These are phyloP conservation scores for Podospora sp. DNA, from an alignment of 495 filamentous ascomycete genomes.

Conservation along the genomic window DNA sequence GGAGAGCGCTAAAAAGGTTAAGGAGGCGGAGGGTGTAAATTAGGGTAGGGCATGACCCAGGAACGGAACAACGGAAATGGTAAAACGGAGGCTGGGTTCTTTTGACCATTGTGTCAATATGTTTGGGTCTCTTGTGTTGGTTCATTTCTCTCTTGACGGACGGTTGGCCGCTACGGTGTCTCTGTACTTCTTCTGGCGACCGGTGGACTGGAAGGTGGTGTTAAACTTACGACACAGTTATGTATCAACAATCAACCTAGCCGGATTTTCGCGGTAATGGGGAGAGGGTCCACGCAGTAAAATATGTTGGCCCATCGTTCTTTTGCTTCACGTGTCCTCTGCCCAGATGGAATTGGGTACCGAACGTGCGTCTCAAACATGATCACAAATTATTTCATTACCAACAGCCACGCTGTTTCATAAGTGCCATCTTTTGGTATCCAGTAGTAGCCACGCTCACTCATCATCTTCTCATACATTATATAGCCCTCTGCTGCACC, in stretches of 20 bases:
- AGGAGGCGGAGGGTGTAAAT: slow-evolving; percentile 21
- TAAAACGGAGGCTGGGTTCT: neutral
- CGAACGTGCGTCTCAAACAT: neutral
- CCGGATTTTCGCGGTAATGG: no score
- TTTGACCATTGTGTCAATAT: neutral
- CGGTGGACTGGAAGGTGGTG: neutral
- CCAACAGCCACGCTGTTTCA: neutral
- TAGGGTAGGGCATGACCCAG: neutral
- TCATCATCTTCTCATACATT: neutral
- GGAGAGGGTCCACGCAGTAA: no score
- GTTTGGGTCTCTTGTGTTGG: no score
- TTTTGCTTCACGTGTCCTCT: no score
- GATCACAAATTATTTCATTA: neutral
- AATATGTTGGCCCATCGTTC: no score
- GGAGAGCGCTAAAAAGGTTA: slow-evolving; percentile 40
- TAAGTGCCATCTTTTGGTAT: neutral
- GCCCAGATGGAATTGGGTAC: neutral
- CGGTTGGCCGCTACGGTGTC: neutral
- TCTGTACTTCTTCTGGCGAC: neutral
- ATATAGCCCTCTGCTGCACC: neutral
- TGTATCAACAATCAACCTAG: no score
- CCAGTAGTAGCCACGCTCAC: neutral
- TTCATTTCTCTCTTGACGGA: neutral
- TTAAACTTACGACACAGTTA: neutral
- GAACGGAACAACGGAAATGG: neutral